These are phyloP conservation scores for Taphrina flavorubra DNA, from an alignment of 1,139 yeast genomes.

Conservation along the genomic window DNA sequence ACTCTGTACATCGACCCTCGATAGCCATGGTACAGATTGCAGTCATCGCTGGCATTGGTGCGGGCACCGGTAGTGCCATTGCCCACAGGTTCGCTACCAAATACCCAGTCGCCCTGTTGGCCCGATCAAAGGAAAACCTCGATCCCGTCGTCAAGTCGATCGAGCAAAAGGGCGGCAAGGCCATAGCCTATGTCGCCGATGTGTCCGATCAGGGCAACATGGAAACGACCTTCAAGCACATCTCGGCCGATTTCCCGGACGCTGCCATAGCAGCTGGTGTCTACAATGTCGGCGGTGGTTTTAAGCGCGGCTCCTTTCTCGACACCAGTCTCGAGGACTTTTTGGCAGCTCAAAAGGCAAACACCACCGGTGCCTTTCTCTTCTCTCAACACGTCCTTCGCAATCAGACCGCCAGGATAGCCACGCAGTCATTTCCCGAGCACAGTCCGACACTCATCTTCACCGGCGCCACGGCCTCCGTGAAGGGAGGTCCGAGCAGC, in stretches of 20 bases:
- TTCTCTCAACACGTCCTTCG: conserved; percentile 41
- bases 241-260: conserved; percentile 30
- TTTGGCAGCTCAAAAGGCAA: conserved; percentile 29
- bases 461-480: conserved; percentile 46
- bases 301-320: conserved; percentile 42
- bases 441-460: conserved; percentile 43
- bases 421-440: conserved; percentile 1
- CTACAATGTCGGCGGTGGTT: conserved; percentile 44
- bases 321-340: conserved; percentile 41
- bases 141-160: conserved; percentile 25
- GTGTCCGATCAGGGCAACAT: conserved; percentile 40
- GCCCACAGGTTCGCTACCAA: conserved; percentile 43
- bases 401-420: conserved; percentile 2
- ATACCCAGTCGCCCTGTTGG: conserved; percentile 43
- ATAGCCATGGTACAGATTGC: conserved; percentile 40
- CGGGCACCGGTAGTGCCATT: conserved; percentile 43
- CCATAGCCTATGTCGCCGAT: conserved; percentile 36
- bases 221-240: conserved; percentile 26
- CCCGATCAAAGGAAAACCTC: conserved; percentile 41
- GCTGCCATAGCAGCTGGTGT: conserved; percentile 43
- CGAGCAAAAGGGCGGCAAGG: conserved; percentile 15
- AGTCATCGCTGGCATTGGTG: conserved; percentile 51
- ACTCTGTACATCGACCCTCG: too few relatives aligned
- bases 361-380: conserved; percentile 42
- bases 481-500: conserved; percentile 44